Conservation (phyloP, 2,329 filamentous ascomycete species). For the Botrytis porri region DNA sequence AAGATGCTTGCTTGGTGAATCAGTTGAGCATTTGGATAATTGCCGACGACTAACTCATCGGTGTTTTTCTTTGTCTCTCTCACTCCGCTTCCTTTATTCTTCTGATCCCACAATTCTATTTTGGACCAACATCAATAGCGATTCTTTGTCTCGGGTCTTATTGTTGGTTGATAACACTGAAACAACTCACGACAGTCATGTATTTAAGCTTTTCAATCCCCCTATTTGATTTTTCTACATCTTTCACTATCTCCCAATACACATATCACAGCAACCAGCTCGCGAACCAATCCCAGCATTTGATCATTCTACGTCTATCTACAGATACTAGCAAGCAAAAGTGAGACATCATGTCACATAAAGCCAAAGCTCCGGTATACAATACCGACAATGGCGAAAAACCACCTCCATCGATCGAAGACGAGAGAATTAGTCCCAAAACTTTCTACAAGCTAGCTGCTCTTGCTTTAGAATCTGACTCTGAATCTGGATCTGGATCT, state of each 20-base stretch:
- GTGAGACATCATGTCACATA: background rate
- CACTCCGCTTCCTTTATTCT: background rate
- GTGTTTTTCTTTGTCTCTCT: background rate
- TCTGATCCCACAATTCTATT: background rate
- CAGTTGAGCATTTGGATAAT: background rate
- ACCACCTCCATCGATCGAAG: conserved; percentile 1
- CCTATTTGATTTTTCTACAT: background rate
- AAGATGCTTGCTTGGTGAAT: background rate
- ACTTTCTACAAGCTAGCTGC: background rate
- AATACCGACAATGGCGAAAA: background rate
- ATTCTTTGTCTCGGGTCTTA: background rate
- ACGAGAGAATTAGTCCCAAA: background rate
- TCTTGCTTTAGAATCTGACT: background rate
- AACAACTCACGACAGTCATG: background rate
- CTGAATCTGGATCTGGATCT: background rate
- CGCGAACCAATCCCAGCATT: background rate
- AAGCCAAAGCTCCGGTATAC: background rate
- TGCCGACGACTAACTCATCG: background rate
- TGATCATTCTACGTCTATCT: background rate
- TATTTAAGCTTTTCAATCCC: background rate
- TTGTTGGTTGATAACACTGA: background rate
- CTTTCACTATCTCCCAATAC: background rate
- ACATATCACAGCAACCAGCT: background rate
- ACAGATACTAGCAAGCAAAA: background rate
- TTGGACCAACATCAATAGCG: background rate